phyloP scores from a whole-genome alignment of 129 eudicot genomes.

The Chrysanthemum seticuspe region DNA sequence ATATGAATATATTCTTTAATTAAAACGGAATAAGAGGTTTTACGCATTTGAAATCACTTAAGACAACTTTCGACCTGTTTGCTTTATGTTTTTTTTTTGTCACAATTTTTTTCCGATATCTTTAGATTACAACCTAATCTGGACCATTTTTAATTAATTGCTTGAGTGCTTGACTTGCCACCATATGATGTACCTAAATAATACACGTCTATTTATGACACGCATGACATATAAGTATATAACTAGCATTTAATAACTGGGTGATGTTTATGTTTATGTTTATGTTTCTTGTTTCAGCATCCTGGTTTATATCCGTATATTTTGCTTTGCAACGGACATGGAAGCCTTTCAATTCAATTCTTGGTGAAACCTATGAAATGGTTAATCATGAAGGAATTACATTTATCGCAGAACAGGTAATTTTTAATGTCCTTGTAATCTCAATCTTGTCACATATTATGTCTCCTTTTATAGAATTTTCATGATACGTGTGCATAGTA shows the following conservation, averaged over 20 bases:
- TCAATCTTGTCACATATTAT: neutral
- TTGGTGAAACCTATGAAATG: slow-evolving; percentile 97
- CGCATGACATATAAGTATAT: neutral
- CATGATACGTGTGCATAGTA: too few species aligned
- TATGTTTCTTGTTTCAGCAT: slow-evolving; percentile 50
- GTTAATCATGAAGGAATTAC: slow-evolving; percentile 83
- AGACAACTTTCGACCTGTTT: neutral
- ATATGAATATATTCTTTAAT: too few species aligned
- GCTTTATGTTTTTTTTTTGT: neutral
- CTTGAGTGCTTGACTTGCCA: slow-evolving; percentile 10
- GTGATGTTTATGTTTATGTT: slow-evolving; percentile 13
- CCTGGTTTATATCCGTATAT: slow-evolving; percentile 79
- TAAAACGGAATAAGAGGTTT: neutral
- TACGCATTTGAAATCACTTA: slow-evolving; percentile 3
- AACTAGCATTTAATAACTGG: slow-evolving; percentile 11
- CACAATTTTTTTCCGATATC: neutral
- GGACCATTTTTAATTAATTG: slow-evolving; percentile 1
- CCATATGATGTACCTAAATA: neutral
- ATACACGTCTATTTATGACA: neutral
- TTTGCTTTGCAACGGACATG: slow-evolving; percentile 80
- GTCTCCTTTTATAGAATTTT: neutral
- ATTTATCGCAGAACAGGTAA: slow-evolving; percentile 90
- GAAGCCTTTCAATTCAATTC: slow-evolving; percentile 99
- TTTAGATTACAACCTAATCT: slow-evolving; percentile 2
- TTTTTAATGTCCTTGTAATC: neutral